Conservation (phyloP, 2,329 filamentous ascomycete species). For the Epichloe hybrida region DNA sequence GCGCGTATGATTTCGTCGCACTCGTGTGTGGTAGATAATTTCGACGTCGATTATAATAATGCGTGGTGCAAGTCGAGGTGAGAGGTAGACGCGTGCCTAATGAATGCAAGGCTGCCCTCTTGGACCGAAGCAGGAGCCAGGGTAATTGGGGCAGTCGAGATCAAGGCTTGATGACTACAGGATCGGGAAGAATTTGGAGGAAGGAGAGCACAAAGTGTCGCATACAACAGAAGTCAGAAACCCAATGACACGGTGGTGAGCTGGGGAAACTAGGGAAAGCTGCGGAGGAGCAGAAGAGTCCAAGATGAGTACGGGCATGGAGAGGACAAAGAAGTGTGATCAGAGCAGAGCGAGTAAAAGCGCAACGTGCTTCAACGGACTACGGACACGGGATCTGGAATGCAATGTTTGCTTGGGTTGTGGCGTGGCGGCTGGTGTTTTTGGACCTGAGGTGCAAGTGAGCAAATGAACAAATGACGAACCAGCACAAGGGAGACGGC, state of each 20-base stretch:
- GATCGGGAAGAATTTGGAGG: not conserved
- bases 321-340: not conserved
- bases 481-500: constrained; percentile 5
- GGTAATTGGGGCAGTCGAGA: not conserved
- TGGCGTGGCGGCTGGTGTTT: constrained; percentile 8
- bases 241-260: not conserved
- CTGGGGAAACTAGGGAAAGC: not conserved
- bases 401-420: constrained; percentile 9
- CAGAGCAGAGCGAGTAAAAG: constrained; percentile 6
- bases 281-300: not conserved
- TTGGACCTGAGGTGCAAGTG: constrained; percentile 2
- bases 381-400: constrained; percentile 7
- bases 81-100: constrained; percentile 1
- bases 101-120: not conserved
- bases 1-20: constrained; percentile 3
- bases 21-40: constrained; percentile 3
- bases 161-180: not conserved
- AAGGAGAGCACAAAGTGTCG: not conserved
- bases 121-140: constrained; percentile 2
- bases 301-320: not conserved
- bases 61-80: not conserved
- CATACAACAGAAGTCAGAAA: not conserved
- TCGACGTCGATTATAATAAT: not conserved
- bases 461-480: constrained; percentile 1
- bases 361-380: not conserved